A percentile compares a stretch with the other conserved stretches of the same genome.
Evolutionary conservation across 176 grass and related monocot species (phyloP).

Genomic region (Thalia dealbata): DNA sequence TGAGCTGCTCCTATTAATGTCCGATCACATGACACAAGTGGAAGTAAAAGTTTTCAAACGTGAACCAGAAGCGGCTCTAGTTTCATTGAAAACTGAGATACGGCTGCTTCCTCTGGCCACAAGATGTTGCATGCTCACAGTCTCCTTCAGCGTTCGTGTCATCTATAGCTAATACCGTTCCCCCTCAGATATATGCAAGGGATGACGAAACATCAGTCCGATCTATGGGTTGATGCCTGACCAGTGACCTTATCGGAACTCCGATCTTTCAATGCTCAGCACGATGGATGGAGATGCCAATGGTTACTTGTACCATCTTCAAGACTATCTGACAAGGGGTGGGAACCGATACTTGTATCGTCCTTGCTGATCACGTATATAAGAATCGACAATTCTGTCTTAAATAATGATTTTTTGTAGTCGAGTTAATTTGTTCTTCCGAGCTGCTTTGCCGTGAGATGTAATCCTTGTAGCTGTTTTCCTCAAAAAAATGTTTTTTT

Average conservation of each 20-base stretch:
- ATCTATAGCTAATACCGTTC: constrained; percentile 28
- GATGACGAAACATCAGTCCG: constrained; percentile 25
- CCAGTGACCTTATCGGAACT: constrained; percentile 37
- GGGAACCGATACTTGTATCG: background rate
- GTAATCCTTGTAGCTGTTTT: too few relatives aligned
- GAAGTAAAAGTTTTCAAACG: background rate
- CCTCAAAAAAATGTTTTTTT: too few relatives aligned
- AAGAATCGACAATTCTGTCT: too few relatives aligned
- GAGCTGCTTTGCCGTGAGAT: too few relatives aligned
- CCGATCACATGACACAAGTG: background rate
- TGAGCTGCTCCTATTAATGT: background rate
- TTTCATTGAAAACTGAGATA: background rate
- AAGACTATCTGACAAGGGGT: background rate
- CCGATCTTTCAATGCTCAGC: constrained; percentile 9
- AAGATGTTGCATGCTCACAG: constrained; percentile 26
- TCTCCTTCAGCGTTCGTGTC: constrained; percentile 33
- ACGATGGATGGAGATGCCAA: background rate
- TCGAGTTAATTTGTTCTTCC: too few relatives aligned
- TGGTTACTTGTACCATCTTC: background rate
- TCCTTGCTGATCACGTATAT: background rate
- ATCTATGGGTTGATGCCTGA: constrained; percentile 35
- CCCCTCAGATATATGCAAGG: constrained; percentile 33
- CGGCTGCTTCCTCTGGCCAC: constrained; percentile 21
- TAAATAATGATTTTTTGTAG: too few relatives aligned
- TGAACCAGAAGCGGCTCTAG: background rate